Evolutionary conservation across 23 red algal species (phyloP).

Genomic region (Cyanidiococcus yangmingshanensis): DNA sequence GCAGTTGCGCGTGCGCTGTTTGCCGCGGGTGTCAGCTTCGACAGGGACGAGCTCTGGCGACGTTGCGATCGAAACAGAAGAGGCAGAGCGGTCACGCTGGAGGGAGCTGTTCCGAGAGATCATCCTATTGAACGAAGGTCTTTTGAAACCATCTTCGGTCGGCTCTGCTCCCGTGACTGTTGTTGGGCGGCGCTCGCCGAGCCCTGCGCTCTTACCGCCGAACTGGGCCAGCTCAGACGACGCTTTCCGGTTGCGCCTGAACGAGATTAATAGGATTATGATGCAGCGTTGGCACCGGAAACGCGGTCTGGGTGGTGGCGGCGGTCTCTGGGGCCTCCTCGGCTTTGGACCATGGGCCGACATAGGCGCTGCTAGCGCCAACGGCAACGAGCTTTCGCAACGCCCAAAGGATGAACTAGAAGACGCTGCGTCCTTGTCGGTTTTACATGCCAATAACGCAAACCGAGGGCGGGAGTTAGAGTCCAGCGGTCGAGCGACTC

Average conservation of each 20-base stretch:
- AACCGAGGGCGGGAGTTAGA: not conserved
- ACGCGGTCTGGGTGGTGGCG: not conserved
- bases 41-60: not conserved
- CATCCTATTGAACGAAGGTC: not conserved
- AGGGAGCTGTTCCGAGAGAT: constrained; percentile 5
- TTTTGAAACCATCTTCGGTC: not conserved
- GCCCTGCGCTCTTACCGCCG: not conserved
- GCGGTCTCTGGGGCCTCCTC: constrained; percentile 10
- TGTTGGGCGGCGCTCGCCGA: not conserved
- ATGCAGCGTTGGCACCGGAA: not conserved
- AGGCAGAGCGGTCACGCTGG: constrained; percentile 10
- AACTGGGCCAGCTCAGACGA: not conserved
- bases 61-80: not conserved
- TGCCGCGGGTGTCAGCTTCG: not conserved
- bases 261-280: constrained; percentile 1
- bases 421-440: not conserved
- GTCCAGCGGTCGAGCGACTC: not conserved
- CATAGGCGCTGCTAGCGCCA: not conserved
- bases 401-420: not conserved
- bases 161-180: not conserved
- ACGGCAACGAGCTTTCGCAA: not conserved
- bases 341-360: constrained; percentile 9
- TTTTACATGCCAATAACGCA: too few species aligned
- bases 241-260: not conserved
- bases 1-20: not conserved